Evolutionary conservation across 768 basidiomycete genomes (phyloP).

Genomic region (Heimioporus sp.): DNA sequence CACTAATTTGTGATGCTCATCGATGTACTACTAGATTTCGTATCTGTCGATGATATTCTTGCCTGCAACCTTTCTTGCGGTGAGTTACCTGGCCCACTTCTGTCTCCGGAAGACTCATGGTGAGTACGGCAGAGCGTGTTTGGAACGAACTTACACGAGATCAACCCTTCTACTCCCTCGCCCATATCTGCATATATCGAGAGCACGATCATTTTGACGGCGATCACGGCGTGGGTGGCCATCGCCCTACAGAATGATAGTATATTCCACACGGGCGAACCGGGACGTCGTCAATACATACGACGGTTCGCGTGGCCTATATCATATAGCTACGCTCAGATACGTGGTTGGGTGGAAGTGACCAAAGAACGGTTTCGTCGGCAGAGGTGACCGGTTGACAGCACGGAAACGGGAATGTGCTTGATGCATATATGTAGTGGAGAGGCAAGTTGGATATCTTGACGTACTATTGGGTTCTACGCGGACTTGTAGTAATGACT

Average conservation of each 20-base stretch:
- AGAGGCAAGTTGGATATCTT: too few relatives aligned
- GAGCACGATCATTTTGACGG: conserved; percentile 46
- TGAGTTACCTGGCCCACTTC: conserved; percentile 7
- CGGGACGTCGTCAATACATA: background rate
- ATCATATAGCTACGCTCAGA: background rate
- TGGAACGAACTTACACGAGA: conserved; percentile 30
- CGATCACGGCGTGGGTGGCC: conserved; percentile 53
- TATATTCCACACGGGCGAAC: conserved; percentile 11
- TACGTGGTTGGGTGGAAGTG: background rate
- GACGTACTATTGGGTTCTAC: too few relatives aligned
- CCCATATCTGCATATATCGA: conserved; percentile 38
- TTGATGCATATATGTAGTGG: too few relatives aligned
- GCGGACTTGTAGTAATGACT: too few relatives aligned
- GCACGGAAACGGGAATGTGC: too few relatives aligned
- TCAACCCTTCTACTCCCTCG: conserved; percentile 21
- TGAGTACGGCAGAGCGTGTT: conserved; percentile 28
- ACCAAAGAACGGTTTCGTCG: too few relatives aligned
- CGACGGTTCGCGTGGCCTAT: conserved; percentile 22
- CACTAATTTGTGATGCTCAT: background rate
- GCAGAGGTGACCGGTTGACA: too few relatives aligned
- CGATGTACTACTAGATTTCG: conserved; percentile 38
- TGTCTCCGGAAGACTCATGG: background rate
- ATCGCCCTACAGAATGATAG: conserved; percentile 45
- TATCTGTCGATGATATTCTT: conserved; percentile 63
- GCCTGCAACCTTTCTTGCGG: conserved; percentile 46